These are phyloP conservation scores for Fusarium pseudonygamai DNA, from an alignment of 2,329 filamentous ascomycete genomes.

Conservation along the genomic window DNA sequence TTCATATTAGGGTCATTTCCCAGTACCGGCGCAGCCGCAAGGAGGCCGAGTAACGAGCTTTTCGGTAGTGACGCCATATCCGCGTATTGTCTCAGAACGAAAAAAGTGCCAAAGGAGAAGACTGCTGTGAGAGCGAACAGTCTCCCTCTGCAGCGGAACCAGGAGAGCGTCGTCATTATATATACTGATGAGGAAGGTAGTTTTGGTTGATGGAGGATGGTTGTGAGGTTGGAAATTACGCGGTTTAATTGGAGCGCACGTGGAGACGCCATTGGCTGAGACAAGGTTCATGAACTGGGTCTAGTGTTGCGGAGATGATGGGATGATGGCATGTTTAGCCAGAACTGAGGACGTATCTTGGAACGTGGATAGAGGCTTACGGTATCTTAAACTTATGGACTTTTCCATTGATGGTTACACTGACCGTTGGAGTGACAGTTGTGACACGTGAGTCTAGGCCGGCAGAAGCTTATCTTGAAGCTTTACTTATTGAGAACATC, in stretches of 20 bases:
- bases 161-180: conserved; percentile 25
- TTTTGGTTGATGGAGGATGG: not conserved
- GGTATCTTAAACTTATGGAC: not conserved
- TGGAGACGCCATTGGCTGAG: conserved; percentile 25
- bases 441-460: accelerated
- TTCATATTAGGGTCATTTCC: conserved; percentile 50
- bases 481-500: not conserved
- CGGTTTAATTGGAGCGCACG: conserved; percentile 30
- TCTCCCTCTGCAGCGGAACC: conserved; percentile 11
- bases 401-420: not conserved
- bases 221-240: conserved; percentile 17
- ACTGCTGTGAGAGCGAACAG: conserved; percentile 3
- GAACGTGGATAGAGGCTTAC: not conserved
- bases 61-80: conserved; percentile 23
- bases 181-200: not conserved
- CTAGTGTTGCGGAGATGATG: not conserved
- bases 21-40: conserved; percentile 19
- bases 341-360: not conserved
- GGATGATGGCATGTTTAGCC: not conserved
- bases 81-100: conserved; percentile 18
- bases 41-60: conserved; percentile 20
- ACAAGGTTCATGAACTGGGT: not conserved
- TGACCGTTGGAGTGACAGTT: not conserved
- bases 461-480: not conserved
- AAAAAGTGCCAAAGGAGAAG: not conserved